Evolutionary conservation across 108 stramenopile species (phyloP).

Genomic region (Cylindrotheca closterium): DNA sequence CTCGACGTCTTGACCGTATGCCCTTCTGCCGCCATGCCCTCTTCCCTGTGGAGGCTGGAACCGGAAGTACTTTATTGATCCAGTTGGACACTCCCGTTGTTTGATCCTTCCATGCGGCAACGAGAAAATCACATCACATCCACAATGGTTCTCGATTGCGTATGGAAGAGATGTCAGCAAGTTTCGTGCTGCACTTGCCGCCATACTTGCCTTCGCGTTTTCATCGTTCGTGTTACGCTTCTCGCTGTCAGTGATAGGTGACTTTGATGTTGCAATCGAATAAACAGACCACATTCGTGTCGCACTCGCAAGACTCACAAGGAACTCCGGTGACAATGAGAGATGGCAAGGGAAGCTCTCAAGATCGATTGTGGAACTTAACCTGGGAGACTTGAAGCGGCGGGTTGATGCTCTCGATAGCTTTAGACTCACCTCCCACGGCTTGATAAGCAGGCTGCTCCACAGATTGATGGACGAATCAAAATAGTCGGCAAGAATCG

Average conservation of each 20-base stretch:
- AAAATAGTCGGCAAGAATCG: conserved; percentile 78
- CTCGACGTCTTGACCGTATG: conserved; percentile 79
- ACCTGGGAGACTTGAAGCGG: conserved; percentile 43
- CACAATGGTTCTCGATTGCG: conserved; percentile 78
- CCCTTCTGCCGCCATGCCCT: conserved; percentile 70
- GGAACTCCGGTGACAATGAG: conserved; percentile 82
- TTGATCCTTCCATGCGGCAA: conserved; percentile 26
- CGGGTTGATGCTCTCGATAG: conserved; percentile 42
- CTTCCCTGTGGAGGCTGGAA: conserved; percentile 62
- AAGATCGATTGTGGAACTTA: conserved; percentile 69
- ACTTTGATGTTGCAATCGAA: conserved; percentile 17
- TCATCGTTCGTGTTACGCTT: background rate
- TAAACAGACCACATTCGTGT: conserved; percentile 81
- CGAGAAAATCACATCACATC: conserved; percentile 51
- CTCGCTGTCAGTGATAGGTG: conserved; percentile 13
- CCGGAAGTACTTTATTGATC: conserved; percentile 67
- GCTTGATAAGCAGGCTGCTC: conserved; percentile 60
- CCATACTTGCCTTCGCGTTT: conserved; percentile 37
- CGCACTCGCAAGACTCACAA: conserved; percentile 71
- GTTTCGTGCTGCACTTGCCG: conserved; percentile 62
- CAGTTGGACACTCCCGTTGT: conserved; percentile 32
- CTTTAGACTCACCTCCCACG: conserved; percentile 74
- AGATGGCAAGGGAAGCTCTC: conserved; percentile 76
- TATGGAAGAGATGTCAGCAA: conserved; percentile 73
- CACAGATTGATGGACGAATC: conserved; percentile 60